Percentiles rank a stretch among this genome's conserved stretches.
phyloP scores from a whole-genome alignment of 1,139 yeast genomes.

The Yamadazyma epiphylla region DNA sequence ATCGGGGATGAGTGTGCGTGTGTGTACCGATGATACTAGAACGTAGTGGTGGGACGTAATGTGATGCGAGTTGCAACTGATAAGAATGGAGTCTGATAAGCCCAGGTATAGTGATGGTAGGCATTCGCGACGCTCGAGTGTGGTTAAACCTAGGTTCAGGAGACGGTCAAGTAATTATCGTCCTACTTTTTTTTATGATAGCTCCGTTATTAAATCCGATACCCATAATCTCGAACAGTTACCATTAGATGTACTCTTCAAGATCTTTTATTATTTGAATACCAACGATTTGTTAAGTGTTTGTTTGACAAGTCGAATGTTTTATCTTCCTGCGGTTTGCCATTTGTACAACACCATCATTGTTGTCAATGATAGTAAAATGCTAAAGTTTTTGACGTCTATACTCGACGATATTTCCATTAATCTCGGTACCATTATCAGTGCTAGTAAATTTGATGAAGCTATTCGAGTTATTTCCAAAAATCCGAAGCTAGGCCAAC shows the following conservation, averaged over 20 bases:
- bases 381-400: slow-evolving; percentile 3
- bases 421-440: slow-evolving; percentile 6
- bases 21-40: too few species aligned
- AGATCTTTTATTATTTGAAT: slow-evolving; percentile 7
- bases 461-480: slow-evolving; percentile 1
- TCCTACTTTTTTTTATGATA: slow-evolving; percentile 10
- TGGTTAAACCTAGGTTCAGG: slow-evolving; percentile 1
- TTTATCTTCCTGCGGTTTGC: slow-evolving; percentile 13
- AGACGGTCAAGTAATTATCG: slow-evolving; percentile 12
- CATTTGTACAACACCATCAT: slow-evolving; percentile 9
- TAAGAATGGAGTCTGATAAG: too few species aligned
- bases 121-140: too few species aligned
- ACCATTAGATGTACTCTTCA: slow-evolving; percentile 7
- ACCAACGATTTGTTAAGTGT: slow-evolving; percentile 9
- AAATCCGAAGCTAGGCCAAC: slow-evolving; percentile 3
- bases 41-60: too few species aligned
- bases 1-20: too few species aligned
- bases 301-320: slow-evolving; percentile 8
- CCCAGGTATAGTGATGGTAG: too few species aligned
- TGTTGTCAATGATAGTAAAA: slow-evolving; percentile 5
- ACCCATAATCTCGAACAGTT: slow-evolving; percentile 9
- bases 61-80: too few species aligned
- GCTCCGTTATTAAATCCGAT: slow-evolving; percentile 2
- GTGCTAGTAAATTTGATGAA: slow-evolving; percentile 3
- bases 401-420: slow-evolving; percentile 1